Evolutionary conservation across 2,329 filamentous ascomycete genomes (phyloP).

Genomic region (Sclerotinia nivalis): DNA sequence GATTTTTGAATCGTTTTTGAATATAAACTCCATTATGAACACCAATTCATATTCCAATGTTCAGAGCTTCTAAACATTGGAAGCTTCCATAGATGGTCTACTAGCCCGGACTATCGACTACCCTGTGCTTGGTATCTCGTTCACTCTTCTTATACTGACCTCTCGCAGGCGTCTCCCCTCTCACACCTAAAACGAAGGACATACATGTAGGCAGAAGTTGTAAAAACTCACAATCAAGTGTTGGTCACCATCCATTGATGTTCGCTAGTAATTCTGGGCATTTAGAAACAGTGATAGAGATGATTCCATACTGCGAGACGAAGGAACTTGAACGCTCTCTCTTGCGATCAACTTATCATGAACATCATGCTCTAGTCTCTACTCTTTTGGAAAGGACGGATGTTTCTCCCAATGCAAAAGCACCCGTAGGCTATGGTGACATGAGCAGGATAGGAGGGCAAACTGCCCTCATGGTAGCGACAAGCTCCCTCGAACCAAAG

Average conservation of each 20-base stretch:
- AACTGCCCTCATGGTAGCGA: constrained; percentile 8
- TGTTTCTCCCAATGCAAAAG: constrained; percentile 10
- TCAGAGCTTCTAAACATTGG: neutral
- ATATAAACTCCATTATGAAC: neutral
- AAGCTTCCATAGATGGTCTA: neutral
- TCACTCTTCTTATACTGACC: neutral
- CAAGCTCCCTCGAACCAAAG: neutral
- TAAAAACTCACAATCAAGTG: neutral
- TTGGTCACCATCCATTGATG: constrained; percentile 39
- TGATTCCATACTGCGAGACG: constrained; percentile 17
- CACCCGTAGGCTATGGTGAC: fast-evolving
- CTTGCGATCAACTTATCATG: neutral
- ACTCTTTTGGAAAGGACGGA: neutral
- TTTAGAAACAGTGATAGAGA: constrained; percentile 25
- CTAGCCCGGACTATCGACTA: too few species aligned
- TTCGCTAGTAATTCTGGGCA: constrained; percentile 40
- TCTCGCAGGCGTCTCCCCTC: constrained; percentile 36
- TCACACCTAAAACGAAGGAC: constrained; percentile 36
- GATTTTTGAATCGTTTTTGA: neutral
- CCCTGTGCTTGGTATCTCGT: neutral
- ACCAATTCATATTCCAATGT: neutral
- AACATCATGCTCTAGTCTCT: neutral
- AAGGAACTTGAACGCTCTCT: constrained; percentile 2
- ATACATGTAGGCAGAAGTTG: neutral
- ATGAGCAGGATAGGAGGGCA: neutral